phyloP scores from a whole-genome alignment of 2,329 filamentous ascomycete species.

The Arachnomyces sp. region DNA sequence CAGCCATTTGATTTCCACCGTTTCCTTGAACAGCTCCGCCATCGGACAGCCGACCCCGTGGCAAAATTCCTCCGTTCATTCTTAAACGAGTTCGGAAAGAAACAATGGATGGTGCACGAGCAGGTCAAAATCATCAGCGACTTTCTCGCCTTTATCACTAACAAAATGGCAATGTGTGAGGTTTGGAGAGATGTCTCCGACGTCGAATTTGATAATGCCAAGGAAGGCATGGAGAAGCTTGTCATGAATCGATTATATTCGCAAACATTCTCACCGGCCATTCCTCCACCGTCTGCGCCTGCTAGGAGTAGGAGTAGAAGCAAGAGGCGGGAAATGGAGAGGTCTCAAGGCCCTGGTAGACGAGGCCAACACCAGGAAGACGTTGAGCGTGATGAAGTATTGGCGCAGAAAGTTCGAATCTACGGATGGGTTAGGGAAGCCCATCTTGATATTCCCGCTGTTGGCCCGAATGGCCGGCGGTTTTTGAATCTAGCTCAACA shows the following conservation, averaged over 20 bases:
- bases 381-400: slow-evolving; percentile 89
- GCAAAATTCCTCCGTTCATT: slow-evolving; percentile 94
- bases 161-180: slow-evolving; percentile 96
- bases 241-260: slow-evolving; percentile 97
- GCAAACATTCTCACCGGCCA: slow-evolving; percentile 93
- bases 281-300: slow-evolving; percentile 62
- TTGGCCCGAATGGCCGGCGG: slow-evolving; percentile 76
- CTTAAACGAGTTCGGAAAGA: slow-evolving; percentile 87
- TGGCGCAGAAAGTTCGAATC: slow-evolving; percentile 93
- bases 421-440: slow-evolving; percentile 92
- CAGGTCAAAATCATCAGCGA: slow-evolving; percentile 98
- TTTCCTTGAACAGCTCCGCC: slow-evolving; percentile 89
- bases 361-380: slow-evolving; percentile 96
- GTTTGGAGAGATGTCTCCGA: slow-evolving; percentile 95
- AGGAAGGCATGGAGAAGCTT: slow-evolving; percentile 98
- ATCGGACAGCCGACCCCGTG: slow-evolving; percentile 95
- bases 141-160: slow-evolving; percentile 91
- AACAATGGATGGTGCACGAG: slow-evolving; percentile 99
- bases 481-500: slow-evolving; percentile 87
- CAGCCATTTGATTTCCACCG: slow-evolving; percentile 95
- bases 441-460: slow-evolving; percentile 82
- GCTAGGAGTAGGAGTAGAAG: slow-evolving; percentile 53
- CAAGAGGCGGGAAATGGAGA: slow-evolving; percentile 60
- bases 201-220: slow-evolving; percentile 94
- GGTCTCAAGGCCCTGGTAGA: slow-evolving; percentile 69